Evolutionary conservation across 78 protist genomes (phyloP).

Genomic region (Cyanophora paradoxa): DNA sequence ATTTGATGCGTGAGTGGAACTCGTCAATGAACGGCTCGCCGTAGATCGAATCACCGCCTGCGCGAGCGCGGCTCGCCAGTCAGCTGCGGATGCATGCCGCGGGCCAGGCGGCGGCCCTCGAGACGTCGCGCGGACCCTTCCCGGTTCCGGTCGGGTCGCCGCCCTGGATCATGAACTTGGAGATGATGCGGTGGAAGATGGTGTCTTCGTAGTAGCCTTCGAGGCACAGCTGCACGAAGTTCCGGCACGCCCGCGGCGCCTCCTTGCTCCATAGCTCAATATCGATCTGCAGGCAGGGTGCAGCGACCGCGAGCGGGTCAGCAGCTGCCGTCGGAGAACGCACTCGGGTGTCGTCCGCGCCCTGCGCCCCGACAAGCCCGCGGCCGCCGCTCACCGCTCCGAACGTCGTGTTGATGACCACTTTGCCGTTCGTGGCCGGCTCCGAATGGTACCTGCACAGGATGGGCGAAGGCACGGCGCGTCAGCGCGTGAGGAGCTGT

Average conservation of each 20-base stretch:
- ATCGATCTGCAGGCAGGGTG: no score
- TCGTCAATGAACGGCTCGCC: slow-evolving; percentile 77
- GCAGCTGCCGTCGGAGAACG: no score
- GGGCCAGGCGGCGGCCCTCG: no score
- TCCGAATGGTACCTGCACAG: no score
- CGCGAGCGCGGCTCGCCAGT: neutral
- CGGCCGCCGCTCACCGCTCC: no score
- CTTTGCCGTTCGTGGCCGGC: slow-evolving; percentile 83
- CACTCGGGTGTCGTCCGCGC: no score
- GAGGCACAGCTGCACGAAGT: slow-evolving; percentile 75
- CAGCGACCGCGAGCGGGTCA: no score
- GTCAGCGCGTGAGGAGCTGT: no score
- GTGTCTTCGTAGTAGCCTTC: slow-evolving; percentile 79
- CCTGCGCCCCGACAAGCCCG: no score
- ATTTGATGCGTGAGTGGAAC: slow-evolving; percentile 72
- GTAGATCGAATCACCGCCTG: slow-evolving; percentile 76
- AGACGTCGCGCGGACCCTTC: neutral
- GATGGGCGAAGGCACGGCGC: no score
- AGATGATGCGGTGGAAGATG: slow-evolving; percentile 78
- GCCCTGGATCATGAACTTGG: slow-evolving; percentile 74
- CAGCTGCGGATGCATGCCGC: no score
- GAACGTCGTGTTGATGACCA: slow-evolving; percentile 61
- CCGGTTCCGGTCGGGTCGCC: slow-evolving; percentile 94
- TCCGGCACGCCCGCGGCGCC: slow-evolving; percentile 67
- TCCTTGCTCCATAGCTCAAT: slow-evolving; percentile 91